Evolutionary conservation across 2,329 filamentous ascomycete genomes (phyloP), one percentile per base, ranked within the genome.

Genomic region (Acarospora socialis): DNA sequence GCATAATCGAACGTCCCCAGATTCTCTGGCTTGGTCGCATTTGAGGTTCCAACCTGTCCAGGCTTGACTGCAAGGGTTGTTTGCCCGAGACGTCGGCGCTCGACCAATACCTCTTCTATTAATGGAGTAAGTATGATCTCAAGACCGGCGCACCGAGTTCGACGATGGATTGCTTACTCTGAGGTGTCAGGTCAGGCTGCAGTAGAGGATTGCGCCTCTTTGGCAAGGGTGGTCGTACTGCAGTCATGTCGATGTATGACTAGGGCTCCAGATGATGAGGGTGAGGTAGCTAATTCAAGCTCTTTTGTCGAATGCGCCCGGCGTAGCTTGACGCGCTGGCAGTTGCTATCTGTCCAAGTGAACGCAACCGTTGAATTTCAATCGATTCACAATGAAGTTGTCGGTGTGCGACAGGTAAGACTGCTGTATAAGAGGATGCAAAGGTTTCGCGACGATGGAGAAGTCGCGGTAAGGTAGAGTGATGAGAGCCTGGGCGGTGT

Each of bases 1-100:
- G 86, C 87, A 56, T 98, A 98, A 57, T 95, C 90, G 53, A 98
- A 93, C 28, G 77, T 73, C 31, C 82, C 83, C 38, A 90, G 65
- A 44, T 78, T 75, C 43, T 77, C 68, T 28, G 73, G 65, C 52
- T 82, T 81, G 35, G 75, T 72, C 41, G 82, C 77, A 54, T 75
- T 78, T 22, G 70, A 68, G 7, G 72, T 71, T 37, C 72, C 73
- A n/a, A 77, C 63, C 45, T 79, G 74, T 20, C 77, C 74, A 48
- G 83, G 75, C 61, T 84, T 90, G 32, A 86, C 75, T 7, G 77
- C 76, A 42, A 98, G 69, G 57, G 92, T 81, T 15, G 90, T 98
- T 60, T 93, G 86, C 28, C 87, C 90, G 27, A 98, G 68, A 45
- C 87, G 81, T 50, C 90, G 80, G 51, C 84, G 77, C 55, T 77